A percentile compares a stretch with the other conserved stretches of the same genome.
Evolutionary conservation across 345 rosid genomes (phyloP).

Genomic region (Nephelium lappaceum): DNA sequence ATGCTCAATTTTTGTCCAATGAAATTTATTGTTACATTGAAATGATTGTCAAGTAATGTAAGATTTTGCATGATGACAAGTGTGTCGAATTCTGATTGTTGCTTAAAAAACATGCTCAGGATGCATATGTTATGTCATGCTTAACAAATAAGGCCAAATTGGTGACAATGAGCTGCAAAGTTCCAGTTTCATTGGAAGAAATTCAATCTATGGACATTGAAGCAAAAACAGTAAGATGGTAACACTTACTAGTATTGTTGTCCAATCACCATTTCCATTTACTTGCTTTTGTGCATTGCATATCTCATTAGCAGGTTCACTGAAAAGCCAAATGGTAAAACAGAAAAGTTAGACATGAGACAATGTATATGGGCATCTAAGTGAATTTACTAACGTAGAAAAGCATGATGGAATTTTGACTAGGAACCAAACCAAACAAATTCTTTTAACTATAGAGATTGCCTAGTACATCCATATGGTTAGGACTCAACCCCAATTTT

Average conservation of each 20-base stretch:
- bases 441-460: background rate
- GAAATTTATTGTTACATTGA: background rate
- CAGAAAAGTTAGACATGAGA: slow-evolving; percentile 9
- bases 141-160: background rate
- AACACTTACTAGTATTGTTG: slow-evolving; percentile 65
- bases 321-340: slow-evolving; percentile 35
- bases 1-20: background rate
- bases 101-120: background rate
- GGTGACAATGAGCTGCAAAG: background rate
- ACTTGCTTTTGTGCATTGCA: slow-evolving; percentile 50
- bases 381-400: background rate
- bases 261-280: slow-evolving; percentile 62
- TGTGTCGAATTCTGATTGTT: no score
- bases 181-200: background rate
- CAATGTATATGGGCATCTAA: background rate
- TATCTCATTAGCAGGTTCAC: slow-evolving; percentile 68
- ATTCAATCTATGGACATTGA: background rate
- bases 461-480: background rate
- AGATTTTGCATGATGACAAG: background rate
- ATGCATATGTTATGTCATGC: background rate
- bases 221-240: background rate
- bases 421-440: background rate
- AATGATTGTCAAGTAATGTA: background rate
- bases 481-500: background rate
- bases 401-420: background rate